phyloP scores from a whole-genome alignment of 192 early-diverging fungal species.

The Backusella parvicylindrica region DNA sequence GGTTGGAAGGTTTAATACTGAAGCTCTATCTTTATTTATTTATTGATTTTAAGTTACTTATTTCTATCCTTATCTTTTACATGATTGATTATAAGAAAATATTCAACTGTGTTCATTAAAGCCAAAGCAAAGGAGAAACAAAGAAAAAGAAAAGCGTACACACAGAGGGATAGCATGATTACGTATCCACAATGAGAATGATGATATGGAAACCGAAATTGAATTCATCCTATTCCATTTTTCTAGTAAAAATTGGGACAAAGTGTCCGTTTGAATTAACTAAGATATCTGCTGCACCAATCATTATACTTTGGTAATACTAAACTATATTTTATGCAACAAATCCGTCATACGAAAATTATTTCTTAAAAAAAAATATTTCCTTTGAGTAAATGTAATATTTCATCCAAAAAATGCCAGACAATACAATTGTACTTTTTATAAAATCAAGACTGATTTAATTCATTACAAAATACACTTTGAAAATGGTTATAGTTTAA shows the following conservation, averaged over 20 bases:
- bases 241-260: background rate
- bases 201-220: background rate
- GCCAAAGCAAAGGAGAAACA: background rate
- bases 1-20: background rate
- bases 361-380: background rate
- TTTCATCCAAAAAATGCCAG: background rate
- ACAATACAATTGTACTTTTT: no score
- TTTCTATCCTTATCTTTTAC: background rate
- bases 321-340: background rate
- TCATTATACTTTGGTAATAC: no score
- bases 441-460: no score
- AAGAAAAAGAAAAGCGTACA: background rate
- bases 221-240: background rate
- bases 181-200: background rate
- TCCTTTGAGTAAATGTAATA: background rate
- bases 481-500: no score
- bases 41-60: background rate
- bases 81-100: no score
- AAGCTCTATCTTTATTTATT: no score
- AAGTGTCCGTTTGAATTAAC: background rate
- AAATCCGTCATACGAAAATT: background rate
- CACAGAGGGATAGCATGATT: background rate
- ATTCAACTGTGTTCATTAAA: background rate
- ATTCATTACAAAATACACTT: no score
- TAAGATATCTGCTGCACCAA: background rate